Evolutionary conservation across 2,329 filamentous ascomycete genomes (phyloP).

Genomic region (Scytalidium lignicola): DNA sequence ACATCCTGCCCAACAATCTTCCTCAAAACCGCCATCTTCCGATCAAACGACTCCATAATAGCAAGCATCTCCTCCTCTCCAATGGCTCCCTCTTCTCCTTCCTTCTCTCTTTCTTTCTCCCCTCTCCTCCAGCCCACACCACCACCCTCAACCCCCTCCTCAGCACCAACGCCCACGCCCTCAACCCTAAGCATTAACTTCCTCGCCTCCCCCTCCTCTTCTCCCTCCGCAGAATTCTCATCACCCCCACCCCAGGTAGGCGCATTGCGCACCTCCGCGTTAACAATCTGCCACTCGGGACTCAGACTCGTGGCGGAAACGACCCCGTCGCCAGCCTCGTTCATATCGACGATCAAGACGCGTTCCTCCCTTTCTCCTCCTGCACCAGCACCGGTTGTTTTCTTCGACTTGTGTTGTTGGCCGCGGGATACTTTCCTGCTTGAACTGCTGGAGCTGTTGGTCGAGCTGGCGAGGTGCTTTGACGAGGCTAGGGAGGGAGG

Average conservation of each 20-base stretch:
- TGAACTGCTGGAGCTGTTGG: constrained; percentile 1
- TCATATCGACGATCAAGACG: constrained; percentile 52
- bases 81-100: constrained; percentile 2
- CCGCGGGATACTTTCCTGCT: constrained; percentile 10
- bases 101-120: constrained; percentile 3
- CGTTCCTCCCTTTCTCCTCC: constrained; percentile 26
- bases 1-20: constrained; percentile 46
- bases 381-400: not conserved
- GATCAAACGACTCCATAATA: constrained; percentile 53
- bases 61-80: constrained; percentile 43
- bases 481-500: constrained; percentile 25
- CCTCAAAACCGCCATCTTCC: constrained; percentile 49
- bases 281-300: constrained; percentile 64
- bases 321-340: constrained; percentile 47
- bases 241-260: constrained; percentile 50
- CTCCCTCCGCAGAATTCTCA: constrained; percentile 43
- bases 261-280: constrained; percentile 48
- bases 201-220: constrained; percentile 30
- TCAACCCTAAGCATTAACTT: constrained; percentile 57
- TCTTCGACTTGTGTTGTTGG: constrained; percentile 3
- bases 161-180: constrained; percentile 39
- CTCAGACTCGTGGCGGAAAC: constrained; percentile 67
- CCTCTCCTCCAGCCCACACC: constrained; percentile 2
- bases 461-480: constrained; percentile 14
- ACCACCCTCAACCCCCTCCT: constrained; percentile 9